Conservation (phyloP, 306 rosid species). For the Malus fusca region DNA sequence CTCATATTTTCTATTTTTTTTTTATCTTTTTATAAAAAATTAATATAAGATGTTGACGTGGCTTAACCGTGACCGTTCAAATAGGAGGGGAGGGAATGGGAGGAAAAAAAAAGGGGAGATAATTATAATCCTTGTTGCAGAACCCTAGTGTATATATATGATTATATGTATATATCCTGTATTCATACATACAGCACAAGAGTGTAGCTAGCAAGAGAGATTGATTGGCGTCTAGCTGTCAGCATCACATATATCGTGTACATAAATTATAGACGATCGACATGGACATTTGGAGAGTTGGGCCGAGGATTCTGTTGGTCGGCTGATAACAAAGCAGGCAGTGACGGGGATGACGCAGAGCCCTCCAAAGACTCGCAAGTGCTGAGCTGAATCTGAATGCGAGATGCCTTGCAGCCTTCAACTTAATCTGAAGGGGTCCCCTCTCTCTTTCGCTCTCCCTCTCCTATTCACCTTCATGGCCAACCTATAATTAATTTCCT, state of each 20-base stretch:
- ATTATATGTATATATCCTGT: not conserved
- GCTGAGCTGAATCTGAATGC: not conserved
- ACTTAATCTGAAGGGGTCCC: not conserved
- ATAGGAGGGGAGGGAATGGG: too few relatives aligned
- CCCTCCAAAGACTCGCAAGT: not conserved
- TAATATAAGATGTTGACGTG: too few relatives aligned
- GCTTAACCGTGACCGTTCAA: too few relatives aligned
- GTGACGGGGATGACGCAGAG: not conserved
- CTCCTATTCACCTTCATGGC: not conserved
- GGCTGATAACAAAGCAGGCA: constrained; percentile 6
- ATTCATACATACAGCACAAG: not conserved
- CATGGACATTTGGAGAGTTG: constrained; percentile 1
- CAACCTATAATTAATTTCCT: not conserved
- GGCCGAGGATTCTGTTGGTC: constrained; percentile 11
- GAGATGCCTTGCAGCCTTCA: not conserved
- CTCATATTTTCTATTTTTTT: too few relatives aligned
- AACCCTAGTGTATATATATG: not conserved
- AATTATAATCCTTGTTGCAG: not conserved
- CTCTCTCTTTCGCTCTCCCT: not conserved
- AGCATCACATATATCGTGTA: not conserved
- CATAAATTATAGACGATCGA: not conserved
- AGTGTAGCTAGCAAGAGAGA: not conserved
- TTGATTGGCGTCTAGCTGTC: constrained; percentile 7
- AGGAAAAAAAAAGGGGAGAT: too few relatives aligned
- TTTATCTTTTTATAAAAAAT: too few relatives aligned